Conservation (phyloP, 768 basidiomycete genomes). For the Lentinus tigrinus region DNA sequence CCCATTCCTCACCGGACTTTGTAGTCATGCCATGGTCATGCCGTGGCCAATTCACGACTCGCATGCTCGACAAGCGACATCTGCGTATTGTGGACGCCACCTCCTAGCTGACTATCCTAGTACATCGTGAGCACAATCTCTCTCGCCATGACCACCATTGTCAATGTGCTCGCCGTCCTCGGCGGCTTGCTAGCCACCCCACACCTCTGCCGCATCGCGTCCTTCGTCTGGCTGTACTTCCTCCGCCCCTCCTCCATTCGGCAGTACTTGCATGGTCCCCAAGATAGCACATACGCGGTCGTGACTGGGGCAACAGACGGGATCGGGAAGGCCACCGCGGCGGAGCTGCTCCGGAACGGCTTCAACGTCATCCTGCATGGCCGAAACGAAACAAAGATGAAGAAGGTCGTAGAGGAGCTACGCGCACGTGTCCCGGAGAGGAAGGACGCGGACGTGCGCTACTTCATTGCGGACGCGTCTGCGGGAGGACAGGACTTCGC, state of each 20-base stretch:
- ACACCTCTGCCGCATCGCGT: slow-evolving; percentile 14
- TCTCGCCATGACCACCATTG: no score
- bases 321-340: slow-evolving; percentile 26
- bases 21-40: no score
- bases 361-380: slow-evolving; percentile 32
- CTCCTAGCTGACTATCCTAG: no score
- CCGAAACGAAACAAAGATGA: slow-evolving; percentile 25
- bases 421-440: not conserved
- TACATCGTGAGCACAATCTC: no score
- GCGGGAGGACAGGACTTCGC: slow-evolving; percentile 19
- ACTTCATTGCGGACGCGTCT: slow-evolving; percentile 27
- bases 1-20: no score
- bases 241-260: slow-evolving; percentile 18
- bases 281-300: slow-evolving; percentile 22
- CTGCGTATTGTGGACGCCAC: no score
- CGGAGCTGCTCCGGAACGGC: slow-evolving; percentile 26
- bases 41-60: no score
- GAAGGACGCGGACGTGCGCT: slow-evolving; percentile 16
- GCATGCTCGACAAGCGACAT: no score
- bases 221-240: slow-evolving; percentile 24
- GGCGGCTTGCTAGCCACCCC: slow-evolving; percentile 19
- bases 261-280: slow-evolving; percentile 22
- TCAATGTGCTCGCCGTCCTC: slow-evolving; percentile 9
- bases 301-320: slow-evolving; percentile 30
- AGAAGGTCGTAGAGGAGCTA: slow-evolving; percentile 22